Base-by-base conservation (phyloP, 176 grass and related monocot species). In the Aegilops tauschii region DNA sequence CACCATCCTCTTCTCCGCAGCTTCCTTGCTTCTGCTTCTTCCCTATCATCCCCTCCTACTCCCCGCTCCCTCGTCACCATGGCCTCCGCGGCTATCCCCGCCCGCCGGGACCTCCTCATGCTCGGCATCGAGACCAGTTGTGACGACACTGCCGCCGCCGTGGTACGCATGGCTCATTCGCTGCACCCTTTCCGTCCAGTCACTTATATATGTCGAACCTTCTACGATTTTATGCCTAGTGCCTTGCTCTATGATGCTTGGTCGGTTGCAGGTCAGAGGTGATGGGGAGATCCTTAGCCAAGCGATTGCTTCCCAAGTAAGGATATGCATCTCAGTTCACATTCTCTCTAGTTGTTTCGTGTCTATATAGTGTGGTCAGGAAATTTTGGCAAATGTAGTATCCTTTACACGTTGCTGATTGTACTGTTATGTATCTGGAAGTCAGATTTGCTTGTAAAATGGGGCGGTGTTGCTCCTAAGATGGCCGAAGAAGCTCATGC, bases 111-210 rank as follows among this genome's bases (percentile, higher is more conserved):
- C 82, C 37, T 95, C 89, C 50, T 98, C 66, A 87, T 95, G 83
- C 95, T 98, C 16, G 95, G 95, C 39, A 98, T 98, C 13, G 95
- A 98, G 89, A 98, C 95, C 36, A 98, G 95, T 75, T 98, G 95
- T 23, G 95, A 98, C 47, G 95, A 98, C 77, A 98, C 95, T 5
- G 95, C 95, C 14, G 93, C 93, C 10, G 85, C 95, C 9, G 89
- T 98, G 77, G 95, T 97, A 83, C 17, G 80, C 28, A 27, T 58
- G 4, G 49, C 67, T 84, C 39, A 58, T 6, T 11, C 29, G 3
- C 21, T 54, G 8, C 30, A 31, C 25, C 27, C 12, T 18, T 59
- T 21, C 28, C 2, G 29, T 66, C 30, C 21, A 27, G 28, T 85
- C 27, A 6, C 21, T 73, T 72, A 20, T 34, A 39, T 17, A 14